Conservation (phyloP, 345 rosid species). For the Eucalyptus victrix region DNA sequence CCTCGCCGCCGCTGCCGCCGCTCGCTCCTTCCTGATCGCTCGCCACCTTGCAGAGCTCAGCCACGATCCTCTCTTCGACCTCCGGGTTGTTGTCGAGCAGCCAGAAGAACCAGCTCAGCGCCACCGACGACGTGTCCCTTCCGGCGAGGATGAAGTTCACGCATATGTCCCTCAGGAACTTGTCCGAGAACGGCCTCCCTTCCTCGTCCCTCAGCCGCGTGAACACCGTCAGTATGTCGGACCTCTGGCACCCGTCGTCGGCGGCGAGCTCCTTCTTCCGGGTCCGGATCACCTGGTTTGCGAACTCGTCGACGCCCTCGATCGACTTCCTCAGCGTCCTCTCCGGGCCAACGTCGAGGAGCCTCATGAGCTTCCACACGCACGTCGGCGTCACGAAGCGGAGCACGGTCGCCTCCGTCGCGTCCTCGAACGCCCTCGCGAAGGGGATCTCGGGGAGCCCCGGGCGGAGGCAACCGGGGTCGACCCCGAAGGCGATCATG, state of each 20-base stretch:
- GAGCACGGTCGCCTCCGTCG: constrained; percentile 59
- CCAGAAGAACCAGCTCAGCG: constrained; percentile 95
- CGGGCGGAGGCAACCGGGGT: constrained; percentile 68
- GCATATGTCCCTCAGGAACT: constrained; percentile 83
- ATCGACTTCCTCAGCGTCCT: constrained; percentile 63
- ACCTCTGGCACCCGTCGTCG: constrained; percentile 16
- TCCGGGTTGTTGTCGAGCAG: constrained; percentile 48
- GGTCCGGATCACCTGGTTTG: constrained; percentile 60
- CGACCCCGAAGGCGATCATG: constrained; percentile 92
- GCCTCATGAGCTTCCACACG: constrained; percentile 77
- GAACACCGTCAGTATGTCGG: constrained; percentile 71
- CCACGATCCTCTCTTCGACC: constrained; percentile 51
- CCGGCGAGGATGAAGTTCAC: constrained; percentile 96
- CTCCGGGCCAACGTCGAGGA: constrained; percentile 55
- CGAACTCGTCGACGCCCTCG: constrained; percentile 65
- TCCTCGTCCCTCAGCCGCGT: constrained; percentile 44
- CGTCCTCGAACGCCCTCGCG: constrained; percentile 84
- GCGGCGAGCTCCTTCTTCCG: constrained; percentile 59
- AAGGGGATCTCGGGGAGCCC: constrained; percentile 66
- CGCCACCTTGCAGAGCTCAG: constrained; percentile 42
- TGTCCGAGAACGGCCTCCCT: constrained; percentile 51
- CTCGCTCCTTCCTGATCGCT: constrained; percentile 23
- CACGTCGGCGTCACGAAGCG: constrained; percentile 76
- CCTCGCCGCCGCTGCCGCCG: neutral
- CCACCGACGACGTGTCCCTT: constrained; percentile 95